Evolutionary conservation across 345 rosid genomes (phyloP).

Genomic region (Citrus inodora): DNA sequence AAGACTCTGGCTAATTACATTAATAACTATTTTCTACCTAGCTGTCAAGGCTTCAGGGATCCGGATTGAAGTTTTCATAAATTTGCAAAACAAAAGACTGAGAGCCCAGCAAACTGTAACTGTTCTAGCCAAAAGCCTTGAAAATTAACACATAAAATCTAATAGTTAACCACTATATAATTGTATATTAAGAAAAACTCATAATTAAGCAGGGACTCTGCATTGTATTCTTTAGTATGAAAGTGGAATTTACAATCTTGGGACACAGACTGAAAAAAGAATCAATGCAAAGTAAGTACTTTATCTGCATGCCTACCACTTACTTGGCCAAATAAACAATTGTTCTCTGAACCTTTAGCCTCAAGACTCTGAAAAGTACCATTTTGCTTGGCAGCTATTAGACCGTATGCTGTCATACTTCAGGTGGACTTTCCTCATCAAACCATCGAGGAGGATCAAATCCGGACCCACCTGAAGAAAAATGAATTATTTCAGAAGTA

Average conservation of each 20-base stretch:
- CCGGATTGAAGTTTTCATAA: not conserved
- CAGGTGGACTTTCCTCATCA: slow-evolving; percentile 48
- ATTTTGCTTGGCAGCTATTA: not conserved
- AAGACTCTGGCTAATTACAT: not conserved
- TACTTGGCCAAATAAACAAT: not conserved
- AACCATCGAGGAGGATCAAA: slow-evolving; percentile 94
- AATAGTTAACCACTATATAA: not conserved
- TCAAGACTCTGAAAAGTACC: not conserved
- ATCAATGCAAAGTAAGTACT: not conserved
- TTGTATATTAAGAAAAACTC: not conserved
- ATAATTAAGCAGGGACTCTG: not conserved
- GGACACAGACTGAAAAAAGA: not conserved
- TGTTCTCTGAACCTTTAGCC: not conserved
- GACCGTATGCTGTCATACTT: slow-evolving; percentile 26
- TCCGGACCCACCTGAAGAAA: slow-evolving; percentile 64
- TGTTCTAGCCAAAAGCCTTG: not conserved
- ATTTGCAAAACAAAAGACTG: not conserved
- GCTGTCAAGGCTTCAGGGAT: not conserved
- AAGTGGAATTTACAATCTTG: not conserved
- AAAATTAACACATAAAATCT: not conserved
- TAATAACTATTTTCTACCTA: not conserved
- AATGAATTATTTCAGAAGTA: not conserved
- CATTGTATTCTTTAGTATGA: not conserved
- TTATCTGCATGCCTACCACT: not conserved
- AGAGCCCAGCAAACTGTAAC: not conserved